These are phyloP conservation scores for Ogataea paradorogensis DNA, from an alignment of 805 yeast species.

Conservation along the genomic window DNA sequence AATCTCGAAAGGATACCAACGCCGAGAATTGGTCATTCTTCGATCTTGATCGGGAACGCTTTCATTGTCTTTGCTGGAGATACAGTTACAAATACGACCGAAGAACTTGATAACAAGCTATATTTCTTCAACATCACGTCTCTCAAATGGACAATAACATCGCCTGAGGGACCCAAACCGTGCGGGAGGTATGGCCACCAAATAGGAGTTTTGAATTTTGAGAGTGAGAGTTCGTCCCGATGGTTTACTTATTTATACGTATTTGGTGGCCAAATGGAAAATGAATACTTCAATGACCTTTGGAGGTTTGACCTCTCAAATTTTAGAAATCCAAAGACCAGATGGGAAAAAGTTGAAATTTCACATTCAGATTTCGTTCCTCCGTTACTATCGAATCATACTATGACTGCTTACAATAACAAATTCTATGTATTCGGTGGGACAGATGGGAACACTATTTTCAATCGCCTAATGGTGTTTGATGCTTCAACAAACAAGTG, in stretches of 20 bases:
- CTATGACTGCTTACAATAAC: slow-evolving; percentile 77
- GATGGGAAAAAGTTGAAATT: slow-evolving; percentile 75
- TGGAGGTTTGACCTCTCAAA: slow-evolving; percentile 84
- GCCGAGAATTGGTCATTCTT: slow-evolving; percentile 95
- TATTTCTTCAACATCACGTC: slow-evolving; percentile 82
- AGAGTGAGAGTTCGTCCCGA: slow-evolving; percentile 36
- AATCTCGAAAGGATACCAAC: slow-evolving; percentile 82
- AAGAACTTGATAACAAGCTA: slow-evolving; percentile 83
- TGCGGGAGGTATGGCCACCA: slow-evolving; percentile 94
- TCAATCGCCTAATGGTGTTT: slow-evolving; percentile 75
- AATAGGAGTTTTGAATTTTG: slow-evolving; percentile 68
- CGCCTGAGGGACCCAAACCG: slow-evolving; percentile 73
- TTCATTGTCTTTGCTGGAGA: slow-evolving; percentile 96
- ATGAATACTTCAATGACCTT: slow-evolving; percentile 77
- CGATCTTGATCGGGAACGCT: slow-evolving; percentile 90
- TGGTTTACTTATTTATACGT: slow-evolving; percentile 60
- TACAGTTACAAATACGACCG: slow-evolving; percentile 73
- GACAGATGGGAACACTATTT: slow-evolving; percentile 61
- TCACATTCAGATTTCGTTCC: slow-evolving; percentile 39
- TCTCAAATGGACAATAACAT: slow-evolving; percentile 75
- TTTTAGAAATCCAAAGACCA: slow-evolving; percentile 77
- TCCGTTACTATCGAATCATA: slow-evolving; percentile 87
- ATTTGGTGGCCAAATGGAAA: slow-evolving; percentile 92
- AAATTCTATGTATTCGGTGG: slow-evolving; percentile 92
- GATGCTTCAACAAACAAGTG: slow-evolving; percentile 69